Evolutionary conservation across 2,329 filamentous ascomycete genomes (phyloP), one percentile per base, ranked within the genome.

Genomic region (Calonectria hawksworthii): DNA sequence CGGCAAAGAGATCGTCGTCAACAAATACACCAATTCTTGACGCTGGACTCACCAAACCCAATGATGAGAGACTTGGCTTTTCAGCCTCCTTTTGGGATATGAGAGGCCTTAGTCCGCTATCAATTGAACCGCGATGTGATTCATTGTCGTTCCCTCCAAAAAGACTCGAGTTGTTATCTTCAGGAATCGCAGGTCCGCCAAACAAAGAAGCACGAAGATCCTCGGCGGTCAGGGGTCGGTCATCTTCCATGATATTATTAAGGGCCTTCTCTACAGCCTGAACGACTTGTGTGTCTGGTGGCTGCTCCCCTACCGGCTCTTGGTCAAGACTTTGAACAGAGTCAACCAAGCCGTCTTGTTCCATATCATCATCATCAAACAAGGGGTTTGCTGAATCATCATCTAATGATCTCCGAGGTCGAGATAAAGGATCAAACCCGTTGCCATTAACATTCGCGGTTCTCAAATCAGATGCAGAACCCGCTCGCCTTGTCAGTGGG

Each of bases 261-360:
- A 99, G 88, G 21, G 96, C 97, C 77, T 94, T 92, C 83, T 99
- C 96, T 91, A 99, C 96, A 4, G 95, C 96, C 85, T 98, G 92
- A 8, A 99, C 96, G 34, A 98, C 94, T 74, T 93, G 91, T 0
- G 91, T 94, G 80, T 98, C 94, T 8, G 94, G 93, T 0, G 88
- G 88, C 73, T 89, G 89, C 13, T 90, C 88, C n/a, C 87, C 88
- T 13, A 75, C 71, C 10, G 77, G 54, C 52, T 95, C 94, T 61
- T 93, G 93, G 28, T 96, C 95, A 11, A 98, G 87, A 78, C 96
- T 98, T 67, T 95, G 91, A 0, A 94, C 90, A 2, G 96, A 98
- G 76, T 92, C 91, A 47, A 85, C 86, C 82, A 94, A 89, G 59
- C 90, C 90, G 78, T 98, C 92, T 41, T 92, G 91, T 59, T 97